A percentile compares a stretch with the other conserved stretches of the same genome.
phyloP scores from a whole-genome alignment of 768 basidiomycete genomes.

The Coprinopsis sp. region DNA sequence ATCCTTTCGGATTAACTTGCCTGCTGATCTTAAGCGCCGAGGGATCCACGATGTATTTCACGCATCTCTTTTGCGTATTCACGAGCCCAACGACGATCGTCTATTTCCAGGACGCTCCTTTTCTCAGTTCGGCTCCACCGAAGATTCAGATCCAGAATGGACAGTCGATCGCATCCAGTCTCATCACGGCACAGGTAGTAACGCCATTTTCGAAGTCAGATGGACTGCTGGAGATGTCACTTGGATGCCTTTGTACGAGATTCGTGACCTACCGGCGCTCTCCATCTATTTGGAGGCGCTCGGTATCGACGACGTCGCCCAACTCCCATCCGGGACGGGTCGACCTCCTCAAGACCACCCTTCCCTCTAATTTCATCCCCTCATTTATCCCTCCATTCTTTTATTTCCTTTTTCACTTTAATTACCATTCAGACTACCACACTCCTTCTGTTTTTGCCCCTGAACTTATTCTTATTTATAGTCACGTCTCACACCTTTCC shows the following conservation, averaged over 20 bases:
- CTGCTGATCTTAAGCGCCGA: constrained; percentile 13
- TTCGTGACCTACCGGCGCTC: not conserved
- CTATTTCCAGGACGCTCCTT: constrained; percentile 26
- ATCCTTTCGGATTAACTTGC: constrained; percentile 5
- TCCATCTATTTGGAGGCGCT: not conserved
- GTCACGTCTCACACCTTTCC: too few relatives aligned
- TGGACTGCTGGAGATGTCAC: constrained; percentile 28
- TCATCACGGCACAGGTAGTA: constrained; percentile 16
- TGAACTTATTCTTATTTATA: too few relatives aligned
- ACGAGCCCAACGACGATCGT: constrained; percentile 25
- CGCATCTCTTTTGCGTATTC: constrained; percentile 22
- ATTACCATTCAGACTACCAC: too few relatives aligned
- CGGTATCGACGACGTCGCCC: not conserved
- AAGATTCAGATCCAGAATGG: constrained; percentile 22
- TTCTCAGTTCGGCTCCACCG: constrained; percentile 9
- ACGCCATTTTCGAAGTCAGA: constrained; percentile 20
- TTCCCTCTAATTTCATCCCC: too few relatives aligned
- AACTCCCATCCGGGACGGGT: not conserved
- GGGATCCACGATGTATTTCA: constrained; percentile 32
- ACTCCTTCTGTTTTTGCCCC: too few relatives aligned
- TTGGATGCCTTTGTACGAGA: constrained; percentile 24
- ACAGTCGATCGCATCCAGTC: constrained; percentile 19
- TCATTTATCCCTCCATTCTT: too few relatives aligned
- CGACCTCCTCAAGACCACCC: not conserved
- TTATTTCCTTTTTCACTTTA: too few relatives aligned